Evolutionary conservation across 116 monocot species (phyloP).

Genomic region (Dioscorea cayenensis): DNA sequence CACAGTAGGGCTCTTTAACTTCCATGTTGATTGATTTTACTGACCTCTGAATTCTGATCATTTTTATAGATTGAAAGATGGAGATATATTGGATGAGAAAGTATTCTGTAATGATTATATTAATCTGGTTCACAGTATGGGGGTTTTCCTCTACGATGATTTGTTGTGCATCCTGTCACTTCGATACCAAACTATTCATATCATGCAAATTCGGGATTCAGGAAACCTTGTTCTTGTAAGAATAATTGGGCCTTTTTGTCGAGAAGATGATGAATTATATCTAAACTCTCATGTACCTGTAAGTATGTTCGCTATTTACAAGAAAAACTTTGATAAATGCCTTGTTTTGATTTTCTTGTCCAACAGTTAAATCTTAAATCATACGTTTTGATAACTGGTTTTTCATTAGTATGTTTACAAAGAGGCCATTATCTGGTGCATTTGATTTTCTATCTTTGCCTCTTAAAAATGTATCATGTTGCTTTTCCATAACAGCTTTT

Average conservation of each 20-base stretch:
- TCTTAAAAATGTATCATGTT: too few species aligned
- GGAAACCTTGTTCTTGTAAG: constrained; percentile 87
- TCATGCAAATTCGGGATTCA: constrained; percentile 87
- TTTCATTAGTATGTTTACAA: too few species aligned
- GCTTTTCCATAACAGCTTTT: too few species aligned
- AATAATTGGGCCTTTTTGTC: constrained; percentile 74
- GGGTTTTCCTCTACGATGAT: constrained; percentile 91
- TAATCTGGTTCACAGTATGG: constrained; percentile 72
- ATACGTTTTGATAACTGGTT: too few species aligned
- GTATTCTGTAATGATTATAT: constrained; percentile 87
- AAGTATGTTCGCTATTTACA: neutral
- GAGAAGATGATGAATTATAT: constrained; percentile 93
- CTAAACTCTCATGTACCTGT: constrained; percentile 77
- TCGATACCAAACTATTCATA: constrained; percentile 85
- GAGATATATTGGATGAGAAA: constrained; percentile 77
- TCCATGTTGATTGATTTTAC: neutral
- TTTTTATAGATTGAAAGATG: constrained; percentile 81
- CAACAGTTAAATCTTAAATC: too few species aligned
- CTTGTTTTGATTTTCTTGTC: too few species aligned
- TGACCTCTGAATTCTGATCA: neutral
- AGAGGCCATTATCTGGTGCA: too few species aligned
- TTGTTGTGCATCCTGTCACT: constrained; percentile 82
- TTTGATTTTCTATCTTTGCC: too few species aligned
- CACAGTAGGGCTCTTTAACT: neutral
- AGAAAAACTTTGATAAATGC: too few species aligned